Evolutionary conservation across 2,329 filamentous ascomycete genomes (phyloP), one percentile per base, ranked within the genome.

Genomic region (Epichloe coenophiala): DNA sequence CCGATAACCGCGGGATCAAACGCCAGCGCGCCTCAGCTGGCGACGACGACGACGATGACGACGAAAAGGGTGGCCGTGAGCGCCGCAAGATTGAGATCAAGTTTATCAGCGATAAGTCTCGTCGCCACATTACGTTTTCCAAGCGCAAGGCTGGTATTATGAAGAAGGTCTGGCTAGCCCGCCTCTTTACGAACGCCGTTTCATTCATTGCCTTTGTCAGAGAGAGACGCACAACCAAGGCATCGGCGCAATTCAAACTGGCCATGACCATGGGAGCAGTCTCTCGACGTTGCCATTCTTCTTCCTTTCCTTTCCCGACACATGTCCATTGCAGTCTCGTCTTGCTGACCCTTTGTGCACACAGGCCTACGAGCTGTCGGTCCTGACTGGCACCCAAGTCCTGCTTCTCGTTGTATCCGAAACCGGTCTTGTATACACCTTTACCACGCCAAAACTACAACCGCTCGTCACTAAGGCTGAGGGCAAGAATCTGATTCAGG

Each of bases 41-140:
- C 63, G 91, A 97, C 67, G 93, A 97, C 66, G 93, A 97, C 59
- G 91, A 97, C 58, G 93, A 97, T 58, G 90, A 97, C 61, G 90
- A 95, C 61, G 91, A 96, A 70, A 97, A 97, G 81, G 88, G 88
- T 56, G 89, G 89, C 65, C 90, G 93, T 71, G 93, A 97, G 80
- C 85, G 93, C 67, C 84, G 93, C 74, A 98, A 98, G 85, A 98
- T 98, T 64, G 93, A 98, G 73, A 98, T 98, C 75, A 98, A 98
- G 80, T 98, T 98, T 75, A 98, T 98, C 71, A 91, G 90, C 71
- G 93, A 98, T 74, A 98, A 98, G 77, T 97, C 91, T 73, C 89
- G 93, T 73, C 86, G 93, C 56, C 93, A 98, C 76, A 98, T 97
- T 68, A 97, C 93, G 63, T 97, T 98, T 71, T 97, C 91, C 61